Conservation (phyloP, 2,329 filamentous ascomycete genomes). For the Fusarium bulbicola region DNA sequence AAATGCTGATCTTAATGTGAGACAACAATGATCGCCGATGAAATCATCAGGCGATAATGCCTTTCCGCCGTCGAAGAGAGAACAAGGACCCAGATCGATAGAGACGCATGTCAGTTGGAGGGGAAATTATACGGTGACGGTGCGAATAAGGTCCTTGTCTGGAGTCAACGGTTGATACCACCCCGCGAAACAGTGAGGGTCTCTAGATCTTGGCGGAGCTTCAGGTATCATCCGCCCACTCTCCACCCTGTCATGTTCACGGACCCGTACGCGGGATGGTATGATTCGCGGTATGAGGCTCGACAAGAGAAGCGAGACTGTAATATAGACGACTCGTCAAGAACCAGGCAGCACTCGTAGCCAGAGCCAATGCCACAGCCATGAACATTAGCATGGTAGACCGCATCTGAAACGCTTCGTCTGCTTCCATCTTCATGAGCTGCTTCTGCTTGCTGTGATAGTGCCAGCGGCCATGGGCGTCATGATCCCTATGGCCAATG, state of each 20-base stretch:
- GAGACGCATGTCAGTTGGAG: background rate
- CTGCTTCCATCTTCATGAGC: conserved; percentile 68
- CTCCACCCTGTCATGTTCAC: conserved; percentile 2
- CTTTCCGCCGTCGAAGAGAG: background rate
- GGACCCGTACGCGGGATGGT: conserved; percentile 9
- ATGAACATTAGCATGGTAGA: conserved; percentile 62
- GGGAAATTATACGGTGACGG: background rate
- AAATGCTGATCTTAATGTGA: background rate
- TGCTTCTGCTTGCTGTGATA: conserved; percentile 68
- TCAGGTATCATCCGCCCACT: background rate
- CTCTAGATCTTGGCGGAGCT: background rate
- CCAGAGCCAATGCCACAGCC: conserved; percentile 42
- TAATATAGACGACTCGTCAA: conserved; percentile 27
- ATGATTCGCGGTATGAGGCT: conserved; percentile 4
- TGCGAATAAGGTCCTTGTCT: background rate
- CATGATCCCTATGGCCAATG: conserved; percentile 37
- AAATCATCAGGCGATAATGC: background rate
- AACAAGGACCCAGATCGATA: background rate
- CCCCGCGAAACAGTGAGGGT: background rate
- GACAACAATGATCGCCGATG: background rate
- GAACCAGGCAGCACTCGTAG: conserved; percentile 22
- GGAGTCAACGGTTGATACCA: background rate
- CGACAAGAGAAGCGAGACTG: conserved; percentile 14
- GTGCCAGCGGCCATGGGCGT: conserved; percentile 48
- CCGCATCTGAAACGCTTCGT: conserved; percentile 70